Evolutionary conservation across 768 basidiomycete genomes (phyloP).

Genomic region (Filobasidium wieringae): DNA sequence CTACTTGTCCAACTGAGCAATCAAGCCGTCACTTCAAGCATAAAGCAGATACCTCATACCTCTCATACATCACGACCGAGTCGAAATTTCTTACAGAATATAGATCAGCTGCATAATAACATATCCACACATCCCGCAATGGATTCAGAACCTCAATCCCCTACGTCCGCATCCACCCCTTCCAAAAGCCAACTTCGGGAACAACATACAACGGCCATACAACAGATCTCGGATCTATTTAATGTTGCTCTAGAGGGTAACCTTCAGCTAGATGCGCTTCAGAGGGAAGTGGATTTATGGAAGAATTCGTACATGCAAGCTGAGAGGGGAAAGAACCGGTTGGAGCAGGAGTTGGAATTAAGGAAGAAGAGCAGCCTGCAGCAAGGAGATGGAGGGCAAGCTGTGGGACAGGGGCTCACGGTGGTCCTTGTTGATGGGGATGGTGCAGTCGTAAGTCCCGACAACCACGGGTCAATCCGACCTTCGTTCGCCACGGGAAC

Average conservation of each 20-base stretch:
- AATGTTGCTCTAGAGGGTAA: slow-evolving; percentile 1
- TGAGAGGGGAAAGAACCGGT: slow-evolving; percentile 11
- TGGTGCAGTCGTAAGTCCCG: slow-evolving; percentile 22
- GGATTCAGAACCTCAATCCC: no score
- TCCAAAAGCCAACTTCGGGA: neutral
- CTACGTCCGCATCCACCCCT: neutral
- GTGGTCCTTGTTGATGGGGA: slow-evolving; percentile 29
- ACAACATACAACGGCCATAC: neutral
- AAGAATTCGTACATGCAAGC: slow-evolving; percentile 15
- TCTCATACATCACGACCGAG: no score
- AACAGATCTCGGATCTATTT: neutral
- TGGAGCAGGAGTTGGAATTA: slow-evolving; percentile 10
- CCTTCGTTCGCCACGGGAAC: neutral
- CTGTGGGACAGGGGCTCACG: slow-evolving; percentile 13
- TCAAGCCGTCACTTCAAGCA: no score
- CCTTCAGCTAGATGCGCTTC: slow-evolving; percentile 19
- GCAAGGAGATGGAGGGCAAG: neutral
- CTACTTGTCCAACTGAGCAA: no score
- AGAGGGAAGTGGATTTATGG: slow-evolving; percentile 23
- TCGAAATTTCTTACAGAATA: no score
- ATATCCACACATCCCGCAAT: no score
- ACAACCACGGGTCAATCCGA: no score
- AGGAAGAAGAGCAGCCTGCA: no score
- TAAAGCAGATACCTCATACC: no score
- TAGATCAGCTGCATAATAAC: no score